phyloP scores from a whole-genome alignment of 306 rosid species.

The Vachellia pachyceras region DNA sequence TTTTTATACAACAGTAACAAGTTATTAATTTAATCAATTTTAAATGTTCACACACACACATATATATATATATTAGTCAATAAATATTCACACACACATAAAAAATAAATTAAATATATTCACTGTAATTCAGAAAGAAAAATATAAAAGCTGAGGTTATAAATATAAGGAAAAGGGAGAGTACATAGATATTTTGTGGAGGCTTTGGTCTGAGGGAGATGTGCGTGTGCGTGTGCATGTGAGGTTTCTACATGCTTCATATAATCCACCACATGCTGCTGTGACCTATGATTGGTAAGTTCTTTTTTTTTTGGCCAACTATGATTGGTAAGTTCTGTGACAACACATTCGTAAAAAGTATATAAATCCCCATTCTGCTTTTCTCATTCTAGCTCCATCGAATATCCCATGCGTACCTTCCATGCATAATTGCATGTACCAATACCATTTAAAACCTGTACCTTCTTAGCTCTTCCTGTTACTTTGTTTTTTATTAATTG shows the following conservation, averaged over 20 bases:
- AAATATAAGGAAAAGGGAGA: not conserved
- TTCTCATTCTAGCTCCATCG: not conserved
- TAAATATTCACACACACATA: no score
- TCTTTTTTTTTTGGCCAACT: no score
- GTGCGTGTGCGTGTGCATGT: not conserved
- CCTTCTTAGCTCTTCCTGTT: not conserved
- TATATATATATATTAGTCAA: no score
- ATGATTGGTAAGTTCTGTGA: not conserved
- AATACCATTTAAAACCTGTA: not conserved
- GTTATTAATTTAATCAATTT: no score
- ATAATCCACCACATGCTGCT: not conserved
- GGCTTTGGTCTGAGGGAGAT: not conserved
- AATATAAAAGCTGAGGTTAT: no score
- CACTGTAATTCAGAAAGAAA: no score
- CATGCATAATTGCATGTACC: not conserved
- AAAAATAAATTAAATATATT: no score
- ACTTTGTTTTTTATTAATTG: no score
- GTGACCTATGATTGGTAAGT: not conserved
- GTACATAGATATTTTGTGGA: constrained; percentile 50
- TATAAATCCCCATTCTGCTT: not conserved
- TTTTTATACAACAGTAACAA: no score
- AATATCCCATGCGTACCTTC: not conserved
- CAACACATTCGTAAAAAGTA: not conserved
- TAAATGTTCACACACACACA: no score
- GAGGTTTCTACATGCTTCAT: not conserved